Evolutionary conservation across 2,329 filamentous ascomycete species (phyloP).

Genomic region (Blastomyces emzantsi): DNA sequence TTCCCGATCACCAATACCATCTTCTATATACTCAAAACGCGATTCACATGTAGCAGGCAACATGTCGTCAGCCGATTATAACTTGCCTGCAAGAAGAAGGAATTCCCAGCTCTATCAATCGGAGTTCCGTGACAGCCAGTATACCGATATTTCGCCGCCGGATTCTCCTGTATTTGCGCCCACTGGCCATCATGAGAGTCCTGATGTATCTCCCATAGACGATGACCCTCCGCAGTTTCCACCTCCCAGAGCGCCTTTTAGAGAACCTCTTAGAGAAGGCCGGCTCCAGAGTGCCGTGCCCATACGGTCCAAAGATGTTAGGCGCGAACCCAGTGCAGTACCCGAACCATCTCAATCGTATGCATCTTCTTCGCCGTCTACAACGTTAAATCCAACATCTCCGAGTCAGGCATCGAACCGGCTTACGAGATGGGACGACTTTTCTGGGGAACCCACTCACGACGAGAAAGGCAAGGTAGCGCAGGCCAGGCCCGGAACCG

Average conservation of each 20-base stretch:
- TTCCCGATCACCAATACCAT: conserved; percentile 39
- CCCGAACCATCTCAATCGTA: conserved; percentile 11
- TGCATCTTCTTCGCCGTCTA: conserved; percentile 10
- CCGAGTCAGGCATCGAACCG: conserved; percentile 13
- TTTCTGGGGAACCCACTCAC: conserved; percentile 57
- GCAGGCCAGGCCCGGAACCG: conserved; percentile 46
- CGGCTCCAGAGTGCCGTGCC: conserved; percentile 25
- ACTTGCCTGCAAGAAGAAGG: conserved; percentile 7
- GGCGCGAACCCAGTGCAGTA: conserved; percentile 22
- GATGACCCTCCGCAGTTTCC: conserved; percentile 16
- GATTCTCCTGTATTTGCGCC: conserved; percentile 31
- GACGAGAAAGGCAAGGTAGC: conserved; percentile 47
- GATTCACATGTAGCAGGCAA: conserved; percentile 24
- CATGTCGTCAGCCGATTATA: conserved; percentile 24
- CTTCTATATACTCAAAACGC: conserved; percentile 54
- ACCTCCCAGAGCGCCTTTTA: conserved; percentile 10
- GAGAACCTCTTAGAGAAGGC: conserved; percentile 12
- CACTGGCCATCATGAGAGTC: conserved; percentile 20
- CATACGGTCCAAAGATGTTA: conserved; percentile 21
- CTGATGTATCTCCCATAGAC: conserved; percentile 37
- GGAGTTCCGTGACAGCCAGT: conserved; percentile 18
- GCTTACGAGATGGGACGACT: conserved; percentile 51
- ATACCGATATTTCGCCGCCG: conserved; percentile 38
- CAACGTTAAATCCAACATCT: conserved; percentile 16
- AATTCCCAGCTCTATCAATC: conserved; percentile 6